A percentile compares a stretch with the other conserved stretches of the same genome.
Conservation (phyloP, 2,329 filamentous ascomycete genomes). For the Scedosporium dehoogii region DNA sequence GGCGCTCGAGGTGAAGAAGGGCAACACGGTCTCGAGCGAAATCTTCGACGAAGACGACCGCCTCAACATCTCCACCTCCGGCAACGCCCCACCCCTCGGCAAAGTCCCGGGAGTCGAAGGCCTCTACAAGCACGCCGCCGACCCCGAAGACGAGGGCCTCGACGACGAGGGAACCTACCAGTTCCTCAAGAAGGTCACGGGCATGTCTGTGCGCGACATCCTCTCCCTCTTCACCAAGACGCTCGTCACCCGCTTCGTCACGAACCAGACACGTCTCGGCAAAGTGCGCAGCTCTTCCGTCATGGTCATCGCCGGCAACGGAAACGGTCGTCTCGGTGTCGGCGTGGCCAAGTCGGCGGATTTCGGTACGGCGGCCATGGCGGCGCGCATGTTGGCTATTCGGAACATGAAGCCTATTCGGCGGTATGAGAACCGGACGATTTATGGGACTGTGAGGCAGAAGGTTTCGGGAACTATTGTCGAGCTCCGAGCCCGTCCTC, state of each 20-base stretch:
- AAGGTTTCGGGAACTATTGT: conserved; percentile 88
- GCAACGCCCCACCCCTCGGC: conserved; percentile 38
- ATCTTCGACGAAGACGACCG: conserved; percentile 21
- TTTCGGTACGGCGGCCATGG: conserved; percentile 51
- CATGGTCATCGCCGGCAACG: conserved; percentile 77
- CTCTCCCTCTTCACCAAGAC: conserved; percentile 54
- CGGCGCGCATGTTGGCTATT: conserved; percentile 74
- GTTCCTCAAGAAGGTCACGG: conserved; percentile 44
- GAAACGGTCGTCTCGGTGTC: conserved; percentile 74
- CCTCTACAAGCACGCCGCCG: conserved; percentile 35
- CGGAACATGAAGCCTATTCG: conserved; percentile 88
- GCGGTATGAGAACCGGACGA: conserved; percentile 85
- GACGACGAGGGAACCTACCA: conserved; percentile 41
- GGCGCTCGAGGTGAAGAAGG: not conserved
- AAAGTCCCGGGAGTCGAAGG: conserved; percentile 43
- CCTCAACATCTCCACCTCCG: conserved; percentile 22
- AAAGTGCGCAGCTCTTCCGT: conserved; percentile 74
- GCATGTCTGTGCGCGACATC: conserved; percentile 42
- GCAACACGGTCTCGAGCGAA: conserved; percentile 12
- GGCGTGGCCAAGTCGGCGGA: conserved; percentile 86
- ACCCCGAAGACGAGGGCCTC: conserved; percentile 38
- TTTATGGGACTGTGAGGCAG: conserved; percentile 71
- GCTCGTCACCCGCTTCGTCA: conserved; percentile 63
- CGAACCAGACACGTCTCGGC: conserved; percentile 92
- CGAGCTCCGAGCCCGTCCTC: conserved; percentile 70